Evolutionary conservation across 1,284 basidiomycete species (phyloP).

Genomic region (Boletus smithii): DNA sequence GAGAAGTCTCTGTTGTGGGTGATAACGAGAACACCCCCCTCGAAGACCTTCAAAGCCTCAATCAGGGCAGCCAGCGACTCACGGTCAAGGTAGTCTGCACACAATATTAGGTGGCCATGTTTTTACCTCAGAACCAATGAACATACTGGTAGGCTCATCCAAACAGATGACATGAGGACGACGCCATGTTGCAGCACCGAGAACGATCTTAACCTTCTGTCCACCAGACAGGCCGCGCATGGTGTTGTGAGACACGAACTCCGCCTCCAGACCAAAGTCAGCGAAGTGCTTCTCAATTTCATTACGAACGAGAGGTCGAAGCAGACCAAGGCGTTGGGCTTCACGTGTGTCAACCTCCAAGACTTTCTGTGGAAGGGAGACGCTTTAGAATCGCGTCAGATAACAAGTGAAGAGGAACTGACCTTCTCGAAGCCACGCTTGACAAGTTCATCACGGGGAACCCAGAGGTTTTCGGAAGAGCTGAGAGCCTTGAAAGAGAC

Average conservation of each 20-base stretch:
- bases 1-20: constrained; percentile 98
- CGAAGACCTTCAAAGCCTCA: constrained; percentile 92
- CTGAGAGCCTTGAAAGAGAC: constrained; percentile 89
- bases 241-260: constrained; percentile 95
- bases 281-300: constrained; percentile 98
- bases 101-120: constrained; percentile 4
- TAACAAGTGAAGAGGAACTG: constrained; percentile 14
- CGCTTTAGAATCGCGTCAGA: neutral
- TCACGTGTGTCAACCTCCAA: constrained; percentile 96
- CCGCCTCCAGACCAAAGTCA: constrained; percentile 94
- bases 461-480: constrained; percentile 95
- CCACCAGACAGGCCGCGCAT: constrained; percentile 98
- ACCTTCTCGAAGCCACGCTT: constrained; percentile 97
- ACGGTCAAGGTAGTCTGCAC: constrained; percentile 89
- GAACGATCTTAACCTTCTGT: constrained; percentile 99
- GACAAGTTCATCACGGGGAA: constrained; percentile 94
- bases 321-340: constrained; percentile 93
- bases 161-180: constrained; percentile 96
- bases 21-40: constrained; percentile 95
- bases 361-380: constrained; percentile 62
- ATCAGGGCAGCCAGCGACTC: constrained; percentile 97
- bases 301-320: constrained; percentile 93
- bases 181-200: constrained; percentile 98
- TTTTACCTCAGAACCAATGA: neutral
- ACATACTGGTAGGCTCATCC: constrained; percentile 91